Evolutionary conservation across 805 yeast genomes (phyloP).

Genomic region (Debaryomyces maramus): DNA sequence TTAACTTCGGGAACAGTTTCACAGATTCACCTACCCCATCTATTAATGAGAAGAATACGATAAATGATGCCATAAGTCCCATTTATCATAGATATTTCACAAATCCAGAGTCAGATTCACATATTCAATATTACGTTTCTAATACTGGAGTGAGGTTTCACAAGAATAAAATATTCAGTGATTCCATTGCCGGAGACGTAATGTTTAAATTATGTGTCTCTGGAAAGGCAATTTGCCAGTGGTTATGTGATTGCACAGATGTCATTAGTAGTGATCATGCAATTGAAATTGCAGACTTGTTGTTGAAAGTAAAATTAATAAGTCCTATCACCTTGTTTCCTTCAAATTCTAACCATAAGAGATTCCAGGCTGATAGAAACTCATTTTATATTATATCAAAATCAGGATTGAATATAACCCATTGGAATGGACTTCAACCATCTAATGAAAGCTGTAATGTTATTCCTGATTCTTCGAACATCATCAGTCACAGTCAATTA

Average conservation of each 20-base stretch:
- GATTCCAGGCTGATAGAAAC: slow-evolving; percentile 34
- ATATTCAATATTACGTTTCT: slow-evolving; percentile 74
- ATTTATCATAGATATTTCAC: slow-evolving; percentile 76
- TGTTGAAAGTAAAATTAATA: slow-evolving; percentile 49
- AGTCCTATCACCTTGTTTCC: slow-evolving; percentile 42
- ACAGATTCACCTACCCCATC: not conserved
- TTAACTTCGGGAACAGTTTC: not conserved
- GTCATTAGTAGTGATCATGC: slow-evolving; percentile 55
- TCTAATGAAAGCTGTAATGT: not conserved
- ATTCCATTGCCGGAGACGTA: slow-evolving; percentile 13
- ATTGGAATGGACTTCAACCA: slow-evolving; percentile 26
- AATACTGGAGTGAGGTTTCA: slow-evolving; percentile 63
- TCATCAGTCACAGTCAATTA: not conserved
- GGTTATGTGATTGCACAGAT: slow-evolving; percentile 91
- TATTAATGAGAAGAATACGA: not conserved
- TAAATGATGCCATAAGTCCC: slow-evolving; percentile 46
- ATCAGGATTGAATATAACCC: slow-evolving; percentile 40
- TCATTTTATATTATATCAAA: slow-evolving; percentile 45
- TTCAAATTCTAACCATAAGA: slow-evolving; percentile 25
- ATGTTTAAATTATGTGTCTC: slow-evolving; percentile 52
- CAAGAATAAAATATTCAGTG: slow-evolving; percentile 38
- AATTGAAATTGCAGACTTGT: slow-evolving; percentile 48
- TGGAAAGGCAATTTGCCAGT: slow-evolving; percentile 79
- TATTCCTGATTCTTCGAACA: not conserved
- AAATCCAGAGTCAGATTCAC: slow-evolving; percentile 85